Base-by-base conservation (phyloP, 306 rosid species). In the Cucumis hystrix region DNA sequence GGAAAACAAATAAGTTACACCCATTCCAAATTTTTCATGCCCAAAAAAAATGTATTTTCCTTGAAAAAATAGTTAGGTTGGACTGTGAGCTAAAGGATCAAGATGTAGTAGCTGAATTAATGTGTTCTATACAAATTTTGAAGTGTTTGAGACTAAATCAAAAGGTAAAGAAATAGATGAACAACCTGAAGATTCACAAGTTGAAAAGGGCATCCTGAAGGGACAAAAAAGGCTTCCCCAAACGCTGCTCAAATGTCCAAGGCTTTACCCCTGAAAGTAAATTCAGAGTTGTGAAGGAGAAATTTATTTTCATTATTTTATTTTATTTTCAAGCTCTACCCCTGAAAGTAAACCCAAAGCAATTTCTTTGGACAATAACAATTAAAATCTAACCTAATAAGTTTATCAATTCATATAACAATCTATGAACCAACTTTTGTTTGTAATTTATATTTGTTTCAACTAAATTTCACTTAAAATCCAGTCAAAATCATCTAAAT, bases 141-240 rank as follows among this genome's bases (percentile, higher is more conserved):
- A 25, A 25, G 39, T 60, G 37, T 30, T 25, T 12, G 9, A 60
- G 47, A 6, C 16, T 12, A 23, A 21, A 68, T 21, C 56, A 5
- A 68, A 68, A 21, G 18, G 54, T 43, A 43, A 68, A 7, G 16
- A 59, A 60, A 77, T 62, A 37, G 79, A 74, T 79, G 77, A 75
- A 85, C 81, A 82, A 92, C 96, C 93, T 86, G 92, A 84, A 89
- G 87, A 89, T 91, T 95, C 80, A 88, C 87, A 30, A 90, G 96
- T 86, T 92, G 99, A 79, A 89, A 92, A 82, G 99, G 99, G 86
- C 99, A 90, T 59, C 97, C 97, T 71, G 99, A 95, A 75, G 99
- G 99, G 77, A 95, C 84, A 87, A 95, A 95, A 75, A 92, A 84
- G 55, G 97, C 97, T 77, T 92, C 92, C 80, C 97, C 97, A 77